A percentile compares a stretch with the other conserved stretches of the same genome.
These are phyloP conservation scores for Botryotinia convoluta DNA, from an alignment of 2,329 filamentous ascomycete species.

Conservation along the genomic window DNA sequence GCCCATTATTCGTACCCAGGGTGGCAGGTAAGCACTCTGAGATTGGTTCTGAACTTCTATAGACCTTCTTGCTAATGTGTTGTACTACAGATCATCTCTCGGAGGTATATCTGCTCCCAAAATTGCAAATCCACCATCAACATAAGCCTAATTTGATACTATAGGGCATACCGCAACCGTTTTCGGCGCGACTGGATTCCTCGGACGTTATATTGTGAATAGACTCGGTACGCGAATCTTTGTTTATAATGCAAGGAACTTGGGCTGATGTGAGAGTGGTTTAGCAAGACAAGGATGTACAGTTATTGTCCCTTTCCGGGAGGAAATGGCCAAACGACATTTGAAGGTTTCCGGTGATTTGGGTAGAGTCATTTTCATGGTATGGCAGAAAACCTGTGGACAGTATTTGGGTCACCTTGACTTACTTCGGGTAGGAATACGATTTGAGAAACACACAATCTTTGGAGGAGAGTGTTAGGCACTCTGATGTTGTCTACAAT, in stretches of 20 bases:
- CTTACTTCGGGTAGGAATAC: slow-evolving; percentile 64
- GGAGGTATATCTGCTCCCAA: slow-evolving; percentile 63
- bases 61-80: slow-evolving; percentile 35
- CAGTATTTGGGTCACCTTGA: not conserved
- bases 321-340: slow-evolving; percentile 97
- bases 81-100: slow-evolving; percentile 65
- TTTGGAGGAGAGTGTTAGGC: slow-evolving; percentile 92
- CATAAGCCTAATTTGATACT: slow-evolving; percentile 29
- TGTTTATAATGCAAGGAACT: not conserved
- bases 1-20: slow-evolving; percentile 83
- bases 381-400: slow-evolving; percentile 38
- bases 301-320: slow-evolving; percentile 87
- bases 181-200: slow-evolving; percentile 93
- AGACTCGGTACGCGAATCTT: slow-evolving; percentile 63
- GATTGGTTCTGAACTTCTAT: slow-evolving; percentile 19
- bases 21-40: slow-evolving; percentile 69
- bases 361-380: slow-evolving; percentile 82
- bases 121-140: slow-evolving; percentile 13
- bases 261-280: slow-evolving; percentile 30
- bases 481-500: slow-evolving; percentile 98
- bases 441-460: slow-evolving; percentile 92
- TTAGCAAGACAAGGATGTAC: slow-evolving; percentile 89
- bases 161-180: slow-evolving; percentile 92
- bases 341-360: slow-evolving; percentile 95
- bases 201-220: slow-evolving; percentile 97